Percentiles rank a stretch among this genome's conserved stretches.
phyloP scores from a whole-genome alignment of 83 land plant species.

The Picea abies region DNA sequence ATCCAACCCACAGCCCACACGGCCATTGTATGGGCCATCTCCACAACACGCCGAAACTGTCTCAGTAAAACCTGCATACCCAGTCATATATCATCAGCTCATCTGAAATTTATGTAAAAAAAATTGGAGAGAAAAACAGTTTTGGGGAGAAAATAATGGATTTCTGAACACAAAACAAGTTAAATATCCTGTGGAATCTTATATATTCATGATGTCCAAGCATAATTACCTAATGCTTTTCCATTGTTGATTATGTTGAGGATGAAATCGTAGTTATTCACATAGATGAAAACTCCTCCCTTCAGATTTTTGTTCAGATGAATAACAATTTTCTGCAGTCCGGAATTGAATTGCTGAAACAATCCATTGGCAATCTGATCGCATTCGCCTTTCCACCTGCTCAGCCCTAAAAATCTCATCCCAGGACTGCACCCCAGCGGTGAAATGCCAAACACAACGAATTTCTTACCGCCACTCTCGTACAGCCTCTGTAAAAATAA shows the following conservation, averaged over 20 bases:
- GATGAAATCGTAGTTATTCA: neutral
- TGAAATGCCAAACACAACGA: conserved; percentile 3
- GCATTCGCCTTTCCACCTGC: conserved; percentile 3
- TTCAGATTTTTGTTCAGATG: neutral
- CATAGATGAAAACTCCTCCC: neutral
- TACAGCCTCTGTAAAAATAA: neutral
- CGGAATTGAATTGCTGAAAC: neutral
- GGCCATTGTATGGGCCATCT: neutral
- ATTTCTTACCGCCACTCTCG: conserved; percentile 4
- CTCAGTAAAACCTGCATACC: conserved; percentile 17
- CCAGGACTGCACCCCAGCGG: conserved; percentile 17
- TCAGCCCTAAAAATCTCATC: neutral
- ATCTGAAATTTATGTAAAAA: too few species aligned
- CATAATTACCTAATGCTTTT: neutral
- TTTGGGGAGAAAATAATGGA: too few species aligned
- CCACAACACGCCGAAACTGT: neutral
- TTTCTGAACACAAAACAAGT: too few species aligned
- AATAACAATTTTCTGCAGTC: neutral
- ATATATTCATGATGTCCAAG: too few species aligned
- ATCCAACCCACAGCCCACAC: neutral
- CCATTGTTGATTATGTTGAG: too few species aligned
- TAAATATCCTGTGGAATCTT: too few species aligned
- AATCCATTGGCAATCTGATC: neutral
- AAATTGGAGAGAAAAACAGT: too few species aligned
- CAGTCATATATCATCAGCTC: too few species aligned